phyloP scores from a whole-genome alignment of 2,329 filamentous ascomycete species.

The Lecanicillium sp. region DNA sequence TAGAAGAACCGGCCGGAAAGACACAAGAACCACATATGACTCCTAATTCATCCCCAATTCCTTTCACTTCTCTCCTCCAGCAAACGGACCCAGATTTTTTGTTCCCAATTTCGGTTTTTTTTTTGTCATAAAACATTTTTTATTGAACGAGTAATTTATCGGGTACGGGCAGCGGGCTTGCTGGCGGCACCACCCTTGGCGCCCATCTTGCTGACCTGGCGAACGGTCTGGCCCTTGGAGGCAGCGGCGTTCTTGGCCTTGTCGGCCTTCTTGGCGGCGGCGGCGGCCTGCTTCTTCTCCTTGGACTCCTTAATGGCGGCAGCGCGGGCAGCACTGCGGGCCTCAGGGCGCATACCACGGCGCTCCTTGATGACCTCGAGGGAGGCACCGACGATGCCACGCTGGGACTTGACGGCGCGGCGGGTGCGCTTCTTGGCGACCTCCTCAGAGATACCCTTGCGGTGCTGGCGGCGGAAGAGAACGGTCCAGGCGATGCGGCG shows the following conservation, averaged over 20 bases:
- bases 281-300: conserved; percentile 89
- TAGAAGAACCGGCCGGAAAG: conserved; percentile 38
- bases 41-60: conserved; percentile 23
- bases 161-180: conserved; percentile 81
- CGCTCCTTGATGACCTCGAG: conserved; percentile 99
- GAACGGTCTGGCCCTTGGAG: conserved; percentile 69
- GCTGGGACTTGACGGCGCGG: conserved; percentile 96
- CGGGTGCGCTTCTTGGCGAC: conserved; percentile 99
- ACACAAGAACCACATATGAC: conserved; percentile 38
- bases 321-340: conserved; percentile 81
- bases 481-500: conserved; percentile 98
- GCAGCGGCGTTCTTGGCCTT: conserved; percentile 87
- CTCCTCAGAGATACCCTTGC: conserved; percentile 99
- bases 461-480: conserved; percentile 97
- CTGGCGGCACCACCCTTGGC: conserved; percentile 74
- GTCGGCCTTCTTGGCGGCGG: conserved; percentile 95
- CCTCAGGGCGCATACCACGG: conserved; percentile 89
- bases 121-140: neutral
- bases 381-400: conserved; percentile 97
- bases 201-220: conserved; percentile 94
- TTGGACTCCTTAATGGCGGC: conserved; percentile 95
- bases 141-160: conserved; percentile 41
- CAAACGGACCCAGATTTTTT: conserved; percentile 5
- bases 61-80: neutral
- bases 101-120: neutral